Evolutionary conservation across 371 early-diverging fungal species (phyloP).

Genomic region (Lichtheimia ornata): DNA sequence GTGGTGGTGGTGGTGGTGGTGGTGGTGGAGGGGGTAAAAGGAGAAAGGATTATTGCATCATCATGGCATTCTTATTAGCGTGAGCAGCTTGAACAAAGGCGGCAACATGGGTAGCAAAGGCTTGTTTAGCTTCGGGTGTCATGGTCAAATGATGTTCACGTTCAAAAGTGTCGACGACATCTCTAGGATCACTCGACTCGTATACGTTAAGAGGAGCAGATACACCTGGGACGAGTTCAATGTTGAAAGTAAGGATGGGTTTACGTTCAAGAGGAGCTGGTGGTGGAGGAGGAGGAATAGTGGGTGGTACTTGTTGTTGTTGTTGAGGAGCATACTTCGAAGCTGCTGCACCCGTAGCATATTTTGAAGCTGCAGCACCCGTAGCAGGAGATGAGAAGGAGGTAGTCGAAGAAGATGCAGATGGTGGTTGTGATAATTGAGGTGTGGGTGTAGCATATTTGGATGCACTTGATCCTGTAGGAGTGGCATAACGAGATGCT

Average conservation of each 20-base stretch:
- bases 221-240: constrained; percentile 36
- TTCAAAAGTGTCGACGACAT: constrained; percentile 34
- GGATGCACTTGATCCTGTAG: constrained; percentile 3
- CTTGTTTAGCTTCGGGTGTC: constrained; percentile 19
- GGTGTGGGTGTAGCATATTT: neutral
- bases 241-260: constrained; percentile 32
- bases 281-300: neutral
- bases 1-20: no score
- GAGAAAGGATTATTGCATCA: no score
- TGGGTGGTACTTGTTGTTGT: constrained; percentile 7
- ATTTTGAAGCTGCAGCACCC: constrained; percentile 6
- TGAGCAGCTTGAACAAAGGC: constrained; percentile 10
- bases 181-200: constrained; percentile 24
- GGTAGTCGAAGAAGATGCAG: constrained; percentile 3
- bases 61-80: no score
- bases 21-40: no score
- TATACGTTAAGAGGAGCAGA: constrained; percentile 32
- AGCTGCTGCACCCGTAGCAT: constrained; percentile 8
- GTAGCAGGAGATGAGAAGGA: constrained; percentile 2
- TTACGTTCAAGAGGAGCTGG: constrained; percentile 7
- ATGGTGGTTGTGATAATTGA: neutral
- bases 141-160: constrained; percentile 25
- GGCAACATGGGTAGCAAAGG: constrained; percentile 29
- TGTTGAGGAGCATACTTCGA: constrained; percentile 10
- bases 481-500: constrained; percentile 23